phyloP scores from a whole-genome alignment of 1,284 basidiomycete species.

The Malassezia nana region DNA sequence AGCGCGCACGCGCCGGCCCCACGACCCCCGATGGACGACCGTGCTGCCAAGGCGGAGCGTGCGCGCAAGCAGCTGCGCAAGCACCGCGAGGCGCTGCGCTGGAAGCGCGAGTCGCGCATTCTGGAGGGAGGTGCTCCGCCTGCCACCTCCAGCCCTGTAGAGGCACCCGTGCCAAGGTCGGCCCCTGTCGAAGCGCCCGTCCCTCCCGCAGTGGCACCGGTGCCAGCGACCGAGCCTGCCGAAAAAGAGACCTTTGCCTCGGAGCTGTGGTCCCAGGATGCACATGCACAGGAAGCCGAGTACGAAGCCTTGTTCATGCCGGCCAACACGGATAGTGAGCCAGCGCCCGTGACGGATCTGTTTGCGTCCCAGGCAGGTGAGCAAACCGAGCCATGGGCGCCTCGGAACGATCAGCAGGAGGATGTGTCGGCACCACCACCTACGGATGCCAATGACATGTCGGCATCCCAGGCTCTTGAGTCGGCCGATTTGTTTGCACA shows the following conservation, averaged over 20 bases:
- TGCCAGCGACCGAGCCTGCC: not conserved
- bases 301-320: not conserved
- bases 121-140: not conserved
- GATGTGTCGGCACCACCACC: too few species aligned
- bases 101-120: constrained; percentile 5
- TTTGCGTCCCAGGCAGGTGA: not conserved
- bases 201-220: not conserved
- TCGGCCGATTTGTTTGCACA: too few species aligned
- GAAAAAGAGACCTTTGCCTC: not conserved
- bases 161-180: too few species aligned
- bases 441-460: too few species aligned
- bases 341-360: not conserved
- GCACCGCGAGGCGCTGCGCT: constrained; percentile 15
- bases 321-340: not conserved
- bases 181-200: too few species aligned
- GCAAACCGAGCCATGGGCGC: not conserved
- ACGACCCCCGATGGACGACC: constrained; percentile 12
- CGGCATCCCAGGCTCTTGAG: too few species aligned
- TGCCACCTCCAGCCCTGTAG: not conserved
- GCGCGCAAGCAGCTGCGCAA: constrained; percentile 16
- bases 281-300: not conserved
- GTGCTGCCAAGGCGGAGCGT: constrained; percentile 17
- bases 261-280: constrained; percentile 1
- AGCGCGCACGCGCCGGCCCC: not conserved
- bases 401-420: too few species aligned